Base-by-base conservation (phyloP, 1,139 yeast genomes). In the Yamadazyma dushanensis region DNA sequence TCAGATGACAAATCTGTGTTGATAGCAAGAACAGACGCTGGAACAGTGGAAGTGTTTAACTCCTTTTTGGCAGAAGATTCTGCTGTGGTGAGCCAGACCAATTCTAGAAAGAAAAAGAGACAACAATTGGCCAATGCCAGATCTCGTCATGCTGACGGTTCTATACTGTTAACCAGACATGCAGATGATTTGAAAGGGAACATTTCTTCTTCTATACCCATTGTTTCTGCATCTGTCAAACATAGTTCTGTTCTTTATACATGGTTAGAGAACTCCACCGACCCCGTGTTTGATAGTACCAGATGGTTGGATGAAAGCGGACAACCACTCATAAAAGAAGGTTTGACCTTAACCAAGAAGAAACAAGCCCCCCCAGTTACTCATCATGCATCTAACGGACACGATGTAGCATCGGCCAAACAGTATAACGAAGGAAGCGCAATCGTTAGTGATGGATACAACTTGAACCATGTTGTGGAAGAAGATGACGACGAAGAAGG, bases 241-340 rank as follows among this genome's bases (percentile, higher is more conserved):
- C 60, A 63, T 32, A 70, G 65, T 31, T 46, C 59, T 11, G 44
- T 87, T 18, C 59, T 67, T 13, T 56, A 80, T 19, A 62, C 81
- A 1, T 89, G 96, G 95, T 61, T 83, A 34, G 95, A 88, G 56
- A 78, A 76, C 44, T 83, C 84, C 7, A 70, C 73, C 15, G 61
- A 78, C 11, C 83, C 92, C 11, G 73, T 71, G 36, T 83, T 85
- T 53, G 90, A 84, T 37, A 63, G 71, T 4, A 47, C 81, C 16
- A 62, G 63, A 38, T 81, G 90, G 84, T 36, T 61, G 11, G 70
- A 61, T 29, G 75, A 67, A 16, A 50, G 56, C 8, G 57, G 63
- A 2, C 46, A 49, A 4, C 43, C 46, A n/a, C 31, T 49, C 5
- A 42, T 70, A 8, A 44, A 43, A 0, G 49, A 56, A 11, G 59